Base-by-base conservation (phyloP, 805 yeast genomes). In the Metschnikowia drakensbergensis region DNA sequence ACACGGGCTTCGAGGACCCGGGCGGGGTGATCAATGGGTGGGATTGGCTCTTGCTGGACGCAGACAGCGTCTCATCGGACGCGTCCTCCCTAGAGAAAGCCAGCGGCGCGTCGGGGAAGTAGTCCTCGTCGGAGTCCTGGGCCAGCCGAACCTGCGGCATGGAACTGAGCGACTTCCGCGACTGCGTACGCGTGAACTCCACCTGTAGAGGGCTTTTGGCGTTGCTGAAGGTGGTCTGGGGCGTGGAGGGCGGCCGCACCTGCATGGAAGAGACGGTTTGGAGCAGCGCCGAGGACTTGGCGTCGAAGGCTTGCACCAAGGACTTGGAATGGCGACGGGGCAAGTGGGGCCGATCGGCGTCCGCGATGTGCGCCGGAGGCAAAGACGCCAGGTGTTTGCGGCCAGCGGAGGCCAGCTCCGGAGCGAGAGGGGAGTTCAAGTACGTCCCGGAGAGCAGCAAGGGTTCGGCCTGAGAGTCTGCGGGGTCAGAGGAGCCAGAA, bases 121-220 rank as follows among this genome's bases (percentile, higher is more conserved):
- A 29, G 27, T 39, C 33, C 6, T 11, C 22, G 4, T n/a, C 33
- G 3, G 34, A 17, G n/a, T 39, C 42, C 36, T 32, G 29, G 3
- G 42, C 48, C 44, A 30, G 51, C 27, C 53, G 51, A 13, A 60
- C 53, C 45, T 68, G 68, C 7, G 75, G 75, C 9, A 74, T 66
- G 7, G 70, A 69, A 3, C 74, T 67, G 5, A 72, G 60, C 4
- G 72, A 64, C 46, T 70, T 70, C 35, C 72, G 58, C 1, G 76
- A 68, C 9, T 69, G 72, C 0, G 69, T 61, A 34, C 64, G 60
- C n/a, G 49, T 33, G 36, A 56, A 47, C 39, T 52, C 53, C n/a
- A 49, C 42, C 47, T 47, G 52, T 28, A 50, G 43, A 17, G 55
- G 54, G 17, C 54, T 47, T 31, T 48, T 28, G 54, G 63, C 47